phyloP scores from a whole-genome alignment of 257 asterid genomes.

The Cordia subcordata region DNA sequence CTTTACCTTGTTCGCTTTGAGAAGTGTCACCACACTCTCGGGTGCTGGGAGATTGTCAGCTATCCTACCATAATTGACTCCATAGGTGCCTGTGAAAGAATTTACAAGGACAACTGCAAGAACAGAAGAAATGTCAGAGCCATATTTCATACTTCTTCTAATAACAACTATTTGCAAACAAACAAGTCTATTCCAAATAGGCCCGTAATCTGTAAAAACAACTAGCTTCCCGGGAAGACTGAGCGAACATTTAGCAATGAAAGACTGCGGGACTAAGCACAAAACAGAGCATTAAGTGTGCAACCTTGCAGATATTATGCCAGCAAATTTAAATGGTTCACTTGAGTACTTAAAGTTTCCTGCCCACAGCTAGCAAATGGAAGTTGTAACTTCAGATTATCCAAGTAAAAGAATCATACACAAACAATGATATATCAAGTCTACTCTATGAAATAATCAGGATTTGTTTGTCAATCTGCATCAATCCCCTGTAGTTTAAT shows the following conservation, averaged over 20 bases:
- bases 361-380: neutral
- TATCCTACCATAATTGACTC: slow-evolving; percentile 71
- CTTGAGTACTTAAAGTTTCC: too few species aligned
- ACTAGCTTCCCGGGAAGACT: too few species aligned
- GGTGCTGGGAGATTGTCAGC: slow-evolving; percentile 77
- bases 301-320: too few species aligned
- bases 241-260: neutral
- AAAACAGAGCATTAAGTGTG: too few species aligned
- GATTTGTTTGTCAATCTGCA: too few species aligned
- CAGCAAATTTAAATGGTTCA: neutral
- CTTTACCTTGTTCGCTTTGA: slow-evolving; percentile 55
- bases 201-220: too few species aligned
- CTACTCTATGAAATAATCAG: too few species aligned
- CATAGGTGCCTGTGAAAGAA: slow-evolving; percentile 73
- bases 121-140: neutral
- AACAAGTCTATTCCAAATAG: neutral
- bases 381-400: too few species aligned
- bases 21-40: slow-evolving; percentile 68
- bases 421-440: too few species aligned
- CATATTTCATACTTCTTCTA: neutral
- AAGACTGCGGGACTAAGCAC: too few species aligned
- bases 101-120: slow-evolving; percentile 34
- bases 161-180: neutral
- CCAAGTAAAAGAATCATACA: too few species aligned
- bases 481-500: too few species aligned